These are phyloP conservation scores for Paecilomyces sp. DNA, from an alignment of 2,329 filamentous ascomycete species.

Conservation along the genomic window DNA sequence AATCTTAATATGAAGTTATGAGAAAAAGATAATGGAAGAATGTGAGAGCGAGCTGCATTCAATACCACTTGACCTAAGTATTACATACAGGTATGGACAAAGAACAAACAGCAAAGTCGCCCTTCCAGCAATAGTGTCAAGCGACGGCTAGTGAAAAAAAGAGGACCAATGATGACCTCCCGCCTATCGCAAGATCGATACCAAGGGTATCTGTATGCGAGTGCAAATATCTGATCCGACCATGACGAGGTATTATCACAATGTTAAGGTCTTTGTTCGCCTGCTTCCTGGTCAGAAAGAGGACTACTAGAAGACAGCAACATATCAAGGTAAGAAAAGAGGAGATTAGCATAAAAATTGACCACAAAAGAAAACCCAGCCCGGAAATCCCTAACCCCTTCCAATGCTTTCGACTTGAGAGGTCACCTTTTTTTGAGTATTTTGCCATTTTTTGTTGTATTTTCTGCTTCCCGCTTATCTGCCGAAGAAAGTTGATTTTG, in stretches of 20 bases:
- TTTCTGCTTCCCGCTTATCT: background rate
- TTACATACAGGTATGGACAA: background rate
- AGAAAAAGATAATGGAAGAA: background rate
- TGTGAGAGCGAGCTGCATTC: background rate
- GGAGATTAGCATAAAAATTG: background rate
- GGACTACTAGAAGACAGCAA: background rate
- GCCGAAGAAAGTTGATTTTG: background rate
- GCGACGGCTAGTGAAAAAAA: background rate
- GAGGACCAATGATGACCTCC: background rate
- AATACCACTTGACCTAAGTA: background rate
- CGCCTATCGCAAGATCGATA: background rate
- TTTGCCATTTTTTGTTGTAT: background rate
- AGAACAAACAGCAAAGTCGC: background rate
- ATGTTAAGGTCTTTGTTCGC: background rate
- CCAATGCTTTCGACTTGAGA: background rate
- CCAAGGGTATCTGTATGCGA: background rate
- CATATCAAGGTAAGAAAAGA: background rate
- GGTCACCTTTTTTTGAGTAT: background rate
- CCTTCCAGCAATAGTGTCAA: background rate
- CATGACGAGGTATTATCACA: background rate
- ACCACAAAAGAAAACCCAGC: background rate
- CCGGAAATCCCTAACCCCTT: background rate
- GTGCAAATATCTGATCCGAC: background rate
- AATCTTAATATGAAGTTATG: background rate
- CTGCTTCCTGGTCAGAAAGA: background rate